A percentile compares a stretch with the other conserved stretches of the same genome.
Evolutionary conservation across 177 flowering plant species (phyloP).

Genomic region (Vitis hybrid): DNA sequence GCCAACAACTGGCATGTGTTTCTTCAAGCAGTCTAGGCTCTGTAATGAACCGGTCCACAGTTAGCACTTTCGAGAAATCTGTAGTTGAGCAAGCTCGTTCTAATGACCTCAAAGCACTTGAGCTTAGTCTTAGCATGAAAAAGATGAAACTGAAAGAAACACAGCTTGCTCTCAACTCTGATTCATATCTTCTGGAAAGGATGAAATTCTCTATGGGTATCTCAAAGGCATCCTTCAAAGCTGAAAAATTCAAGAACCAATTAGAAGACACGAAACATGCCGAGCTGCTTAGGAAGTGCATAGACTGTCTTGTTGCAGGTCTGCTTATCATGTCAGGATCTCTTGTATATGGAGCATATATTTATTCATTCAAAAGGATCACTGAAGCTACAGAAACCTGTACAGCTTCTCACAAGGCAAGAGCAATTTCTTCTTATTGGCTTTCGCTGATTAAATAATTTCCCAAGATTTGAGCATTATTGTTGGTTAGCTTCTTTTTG

Average conservation of each 20-base stretch:
- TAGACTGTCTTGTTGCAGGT: slow-evolving; percentile 86
- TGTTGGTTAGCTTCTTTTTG: neutral
- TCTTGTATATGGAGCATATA: slow-evolving; percentile 69
- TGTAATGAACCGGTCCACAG: slow-evolving; percentile 7
- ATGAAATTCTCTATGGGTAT: slow-evolving; percentile 68
- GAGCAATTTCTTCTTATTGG: slow-evolving; percentile 7
- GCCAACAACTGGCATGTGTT: slow-evolving; percentile 21
- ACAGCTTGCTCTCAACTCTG: slow-evolving; percentile 51
- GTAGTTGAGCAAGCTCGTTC: slow-evolving; percentile 65
- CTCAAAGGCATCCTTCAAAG: slow-evolving; percentile 78
- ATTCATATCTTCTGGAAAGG: slow-evolving; percentile 64
- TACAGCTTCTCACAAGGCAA: slow-evolving; percentile 42
- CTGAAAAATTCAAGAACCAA: slow-evolving; percentile 73
- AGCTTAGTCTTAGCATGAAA: slow-evolving; percentile 62
- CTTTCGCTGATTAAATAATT: neutral
- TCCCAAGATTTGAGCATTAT: neutral
- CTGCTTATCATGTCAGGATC: slow-evolving; percentile 63
- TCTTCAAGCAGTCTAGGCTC: slow-evolving; percentile 15
- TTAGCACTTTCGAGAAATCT: slow-evolving; percentile 50
- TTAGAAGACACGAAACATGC: slow-evolving; percentile 66
- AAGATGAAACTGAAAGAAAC: slow-evolving; percentile 64
- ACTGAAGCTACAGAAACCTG: slow-evolving; percentile 64
- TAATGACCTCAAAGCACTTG: slow-evolving; percentile 69
- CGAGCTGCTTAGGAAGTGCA: slow-evolving; percentile 63
- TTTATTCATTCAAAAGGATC: slow-evolving; percentile 61